These are phyloP conservation scores for Croton laevigatus DNA, from an alignment of 441 rosid species.

Conservation along the genomic window DNA sequence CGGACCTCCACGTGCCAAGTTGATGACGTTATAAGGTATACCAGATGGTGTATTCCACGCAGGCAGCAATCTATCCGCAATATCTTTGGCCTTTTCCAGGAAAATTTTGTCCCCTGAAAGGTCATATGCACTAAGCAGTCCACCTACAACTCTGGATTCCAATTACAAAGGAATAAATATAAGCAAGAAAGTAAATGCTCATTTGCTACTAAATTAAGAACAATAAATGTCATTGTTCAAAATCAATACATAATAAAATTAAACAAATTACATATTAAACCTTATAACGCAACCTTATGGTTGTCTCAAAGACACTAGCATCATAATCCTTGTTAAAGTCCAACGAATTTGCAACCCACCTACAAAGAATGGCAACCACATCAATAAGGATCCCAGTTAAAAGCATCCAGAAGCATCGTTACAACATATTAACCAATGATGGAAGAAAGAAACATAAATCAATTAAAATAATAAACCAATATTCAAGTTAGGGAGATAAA, in stretches of 20 bases:
- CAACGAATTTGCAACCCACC: conserved; percentile 94
- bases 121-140: conserved; percentile 96
- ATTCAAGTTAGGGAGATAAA: not conserved
- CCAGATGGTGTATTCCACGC: conserved; percentile 89
- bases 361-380: conserved; percentile 34
- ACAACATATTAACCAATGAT: not conserved
- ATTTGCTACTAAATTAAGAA: not conserved
- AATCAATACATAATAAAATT: conserved; percentile 17
- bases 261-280: conserved; percentile 53
- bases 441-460: not conserved
- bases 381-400: not conserved
- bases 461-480: not conserved
- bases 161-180: conserved; percentile 10
- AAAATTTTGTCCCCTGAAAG: conserved; percentile 85
- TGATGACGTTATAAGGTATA: conserved; percentile 84
- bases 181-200: conserved; percentile 15
- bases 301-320: conserved; percentile 98
- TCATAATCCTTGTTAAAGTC: conserved; percentile 87
- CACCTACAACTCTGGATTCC: conserved; percentile 89
- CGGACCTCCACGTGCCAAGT: conserved; percentile 79
- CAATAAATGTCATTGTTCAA: not conserved
- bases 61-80: conserved; percentile 93
- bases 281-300: conserved; percentile 93
- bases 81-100: conserved; percentile 89
- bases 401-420: not conserved